Evolutionary conservation across 2,329 filamentous ascomycete genomes (phyloP).

Genomic region (Thielaviopsis euricoi): DNA sequence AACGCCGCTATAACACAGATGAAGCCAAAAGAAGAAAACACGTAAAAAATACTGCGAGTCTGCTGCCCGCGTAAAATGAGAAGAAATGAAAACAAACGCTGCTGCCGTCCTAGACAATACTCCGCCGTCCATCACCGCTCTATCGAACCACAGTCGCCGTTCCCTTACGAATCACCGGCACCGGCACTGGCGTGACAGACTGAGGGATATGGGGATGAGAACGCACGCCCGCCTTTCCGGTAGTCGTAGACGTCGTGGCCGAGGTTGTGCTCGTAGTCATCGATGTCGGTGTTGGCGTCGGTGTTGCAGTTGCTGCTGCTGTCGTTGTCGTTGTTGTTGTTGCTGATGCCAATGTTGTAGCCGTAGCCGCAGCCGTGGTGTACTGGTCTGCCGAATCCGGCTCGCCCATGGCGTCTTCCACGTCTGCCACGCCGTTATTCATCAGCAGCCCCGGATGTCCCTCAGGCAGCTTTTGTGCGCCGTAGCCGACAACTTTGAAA

Average conservation of each 20-base stretch:
- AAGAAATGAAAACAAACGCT: too few relatives aligned
- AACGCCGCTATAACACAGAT: too few relatives aligned
- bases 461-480: slow-evolving; percentile 36
- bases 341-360: not conserved
- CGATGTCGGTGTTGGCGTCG: not conserved
- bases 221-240: too few relatives aligned
- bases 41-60: too few relatives aligned
- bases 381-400: slow-evolving; percentile 29
- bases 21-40: too few relatives aligned
- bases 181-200: too few relatives aligned
- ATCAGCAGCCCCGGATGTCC: slow-evolving; percentile 25
- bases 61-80: too few relatives aligned
- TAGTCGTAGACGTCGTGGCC: not conserved
- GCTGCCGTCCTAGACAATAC: too few relatives aligned
- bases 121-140: too few relatives aligned
- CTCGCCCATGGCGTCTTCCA: slow-evolving; percentile 43
- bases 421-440: slow-evolving; percentile 14
- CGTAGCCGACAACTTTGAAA: slow-evolving; percentile 41
- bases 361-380: slow-evolving; percentile 25
- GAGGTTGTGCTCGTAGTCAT: not conserved
- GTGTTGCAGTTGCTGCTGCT: not conserved
- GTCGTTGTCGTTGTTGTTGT: not conserved
- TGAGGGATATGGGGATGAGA: too few relatives aligned
- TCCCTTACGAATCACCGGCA: not conserved
- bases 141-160: not conserved